phyloP scores from a whole-genome alignment of 495 filamentous ascomycete species.

The Elasticomyces elasticus region DNA sequence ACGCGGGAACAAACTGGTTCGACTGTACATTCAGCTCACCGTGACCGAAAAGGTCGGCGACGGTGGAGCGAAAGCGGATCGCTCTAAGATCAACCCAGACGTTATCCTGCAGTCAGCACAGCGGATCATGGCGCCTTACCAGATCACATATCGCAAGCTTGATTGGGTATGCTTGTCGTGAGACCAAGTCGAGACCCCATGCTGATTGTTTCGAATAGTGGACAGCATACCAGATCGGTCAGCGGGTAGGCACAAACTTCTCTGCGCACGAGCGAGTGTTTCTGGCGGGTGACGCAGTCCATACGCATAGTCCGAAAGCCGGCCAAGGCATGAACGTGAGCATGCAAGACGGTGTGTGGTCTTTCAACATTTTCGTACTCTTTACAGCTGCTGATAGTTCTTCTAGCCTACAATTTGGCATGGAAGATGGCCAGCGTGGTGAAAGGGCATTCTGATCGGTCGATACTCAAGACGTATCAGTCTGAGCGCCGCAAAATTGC shows the following conservation, averaged over 20 bases:
- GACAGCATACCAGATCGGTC: constrained; percentile 56
- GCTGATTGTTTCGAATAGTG: constrained; percentile 26
- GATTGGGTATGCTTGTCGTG: too few species aligned
- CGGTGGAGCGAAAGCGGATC: constrained; percentile 32
- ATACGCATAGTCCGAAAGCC: constrained; percentile 75
- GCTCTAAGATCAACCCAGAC: constrained; percentile 49
- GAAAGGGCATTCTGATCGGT: constrained; percentile 46
- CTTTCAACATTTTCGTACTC: not conserved
- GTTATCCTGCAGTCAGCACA: constrained; percentile 50
- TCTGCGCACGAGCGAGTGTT: constrained; percentile 59
- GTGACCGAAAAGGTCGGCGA: constrained; percentile 34
- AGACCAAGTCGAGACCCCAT: not conserved
- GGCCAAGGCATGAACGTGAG: constrained; percentile 82
- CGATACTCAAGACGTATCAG: constrained; percentile 61
- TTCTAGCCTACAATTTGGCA: constrained; percentile 52
- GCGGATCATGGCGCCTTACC: constrained; percentile 52
- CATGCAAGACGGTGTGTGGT: constrained; percentile 55
- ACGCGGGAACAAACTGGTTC: constrained; percentile 54
- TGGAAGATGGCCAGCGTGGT: constrained; percentile 76
- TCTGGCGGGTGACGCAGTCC: constrained; percentile 70
- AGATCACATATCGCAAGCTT: constrained; percentile 47
- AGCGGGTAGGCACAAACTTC: constrained; percentile 60
- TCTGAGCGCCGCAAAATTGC: constrained; percentile 60
- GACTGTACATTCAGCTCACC: constrained; percentile 61
- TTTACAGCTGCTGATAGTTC: not conserved